Evolutionary conservation across 331 rosid species (phyloP).

Genomic region (Rhamnella rubrinervis): DNA sequence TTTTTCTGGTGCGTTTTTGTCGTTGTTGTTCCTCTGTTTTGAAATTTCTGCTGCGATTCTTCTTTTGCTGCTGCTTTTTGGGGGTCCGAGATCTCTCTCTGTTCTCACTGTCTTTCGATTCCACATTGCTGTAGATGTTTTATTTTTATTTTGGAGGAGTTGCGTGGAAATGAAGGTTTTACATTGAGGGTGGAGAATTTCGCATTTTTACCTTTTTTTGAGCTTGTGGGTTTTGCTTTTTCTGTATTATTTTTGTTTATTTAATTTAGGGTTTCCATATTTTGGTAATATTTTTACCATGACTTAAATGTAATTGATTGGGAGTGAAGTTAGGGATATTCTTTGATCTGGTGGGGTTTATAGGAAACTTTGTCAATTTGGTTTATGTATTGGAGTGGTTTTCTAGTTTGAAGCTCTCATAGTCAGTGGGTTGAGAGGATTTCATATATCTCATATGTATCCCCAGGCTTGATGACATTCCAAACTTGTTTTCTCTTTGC

Average conservation of each 20-base stretch:
- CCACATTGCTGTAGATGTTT: not conserved
- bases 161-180: conserved; percentile 18
- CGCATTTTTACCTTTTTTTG: conserved; percentile 9
- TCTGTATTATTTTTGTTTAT: not conserved
- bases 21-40: not conserved
- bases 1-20: not conserved
- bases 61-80: conserved; percentile 1
- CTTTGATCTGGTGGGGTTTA: conserved; percentile 28
- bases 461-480: conserved; percentile 14
- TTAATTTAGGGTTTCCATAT: conserved; percentile 6
- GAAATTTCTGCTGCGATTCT: not conserved
- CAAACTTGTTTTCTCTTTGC: not conserved
- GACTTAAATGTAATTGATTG: conserved; percentile 16
- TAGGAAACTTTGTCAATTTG: conserved; percentile 22
- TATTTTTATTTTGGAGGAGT: not conserved
- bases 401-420: conserved; percentile 15
- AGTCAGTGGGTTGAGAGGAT: conserved; percentile 3
- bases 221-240: conserved; percentile 5
- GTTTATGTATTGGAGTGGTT: conserved; percentile 14
- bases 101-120: conserved; percentile 3
- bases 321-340: conserved; percentile 27
- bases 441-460: conserved; percentile 1
- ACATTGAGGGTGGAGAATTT: conserved; percentile 9
- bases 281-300: not conserved
- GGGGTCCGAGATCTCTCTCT: conserved; percentile 35